Evolutionary conservation across 352 stramenopile species (phyloP), one percentile per base, ranked within the genome.

Genomic region (Aphanomyces cochlioides): DNA sequence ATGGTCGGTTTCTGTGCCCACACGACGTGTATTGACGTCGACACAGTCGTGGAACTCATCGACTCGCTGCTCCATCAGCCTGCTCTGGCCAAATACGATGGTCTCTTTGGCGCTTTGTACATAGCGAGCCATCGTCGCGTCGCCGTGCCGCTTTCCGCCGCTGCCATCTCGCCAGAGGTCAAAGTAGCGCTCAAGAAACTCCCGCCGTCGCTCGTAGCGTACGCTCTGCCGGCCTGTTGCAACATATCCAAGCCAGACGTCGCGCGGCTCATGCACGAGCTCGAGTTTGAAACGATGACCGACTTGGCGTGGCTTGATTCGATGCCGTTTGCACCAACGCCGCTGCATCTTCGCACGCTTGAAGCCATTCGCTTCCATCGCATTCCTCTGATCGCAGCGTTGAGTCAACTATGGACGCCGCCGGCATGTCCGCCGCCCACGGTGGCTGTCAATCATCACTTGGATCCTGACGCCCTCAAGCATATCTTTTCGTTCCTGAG

Each of bases 1-100:
- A 45, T 70, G 39, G 47, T 58, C 37, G 64, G 64, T 15, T 53
- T 63, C 36, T 70, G 64, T 3, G 64, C 64, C 3, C 64, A 70
- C 40, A 70, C 64, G 19, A 37, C 50, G 15, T 56, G 47, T 39
- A 39, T 69, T 7, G 37, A 6, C 5, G 15, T 8, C 13, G 7
- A 6, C 8, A 61, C 64, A 1, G 21, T 70, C 45, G 21, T n/a
- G 10, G 50, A n/a, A 2, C 40, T 70, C 6, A n/a, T 70, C 39
- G 47, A 10, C 15, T 36, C n/a, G 17, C 50, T 69, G 7, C 39
- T 61, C 50, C 36, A 43, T 5, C 3, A 66, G 7, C n/a, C 63
- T 4, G 5, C 36, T 12, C n/a, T 7, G 5, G 36, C 40, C 8
- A 10, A 6, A 5, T 34, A 36, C 37, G 34, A 34, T 34, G 13